Evolutionary conservation across 2,329 filamentous ascomycete genomes (phyloP).

Genomic region (Chaetomium sp.): DNA sequence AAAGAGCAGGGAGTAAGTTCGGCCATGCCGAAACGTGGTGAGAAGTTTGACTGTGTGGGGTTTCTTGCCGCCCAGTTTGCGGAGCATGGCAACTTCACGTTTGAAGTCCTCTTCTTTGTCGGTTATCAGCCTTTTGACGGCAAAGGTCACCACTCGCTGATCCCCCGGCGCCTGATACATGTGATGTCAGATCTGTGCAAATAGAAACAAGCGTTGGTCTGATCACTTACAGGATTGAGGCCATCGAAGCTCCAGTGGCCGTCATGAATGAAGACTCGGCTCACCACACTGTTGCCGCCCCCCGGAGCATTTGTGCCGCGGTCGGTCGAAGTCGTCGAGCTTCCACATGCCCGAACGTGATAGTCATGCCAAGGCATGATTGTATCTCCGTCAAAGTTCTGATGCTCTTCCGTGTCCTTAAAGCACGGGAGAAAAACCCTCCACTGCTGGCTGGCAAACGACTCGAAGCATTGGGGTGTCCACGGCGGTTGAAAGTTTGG

Average conservation of each 20-base stretch:
- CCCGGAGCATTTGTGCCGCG: not conserved
- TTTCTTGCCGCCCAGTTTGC: not conserved
- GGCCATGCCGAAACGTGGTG: not conserved
- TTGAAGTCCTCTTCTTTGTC: not conserved
- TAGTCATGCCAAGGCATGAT: not conserved
- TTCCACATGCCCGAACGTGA: not conserved
- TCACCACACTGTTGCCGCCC: not conserved
- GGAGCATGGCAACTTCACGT: not conserved
- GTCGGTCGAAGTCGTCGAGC: not conserved
- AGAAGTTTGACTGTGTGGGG: not conserved
- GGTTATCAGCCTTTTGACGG: not conserved
- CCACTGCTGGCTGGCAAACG: not conserved
- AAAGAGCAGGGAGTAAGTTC: not conserved
- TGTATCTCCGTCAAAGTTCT: not conserved
- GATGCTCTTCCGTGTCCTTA: not conserved
- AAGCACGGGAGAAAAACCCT: conserved; percentile 1
- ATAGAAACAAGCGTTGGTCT: no score
- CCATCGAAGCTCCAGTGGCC: not conserved
- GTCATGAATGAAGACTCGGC: not conserved
- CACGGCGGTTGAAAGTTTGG: no score
- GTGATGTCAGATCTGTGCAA: no score
- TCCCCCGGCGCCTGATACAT: no score
- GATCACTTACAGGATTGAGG: no score
- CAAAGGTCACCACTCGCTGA: not conserved
- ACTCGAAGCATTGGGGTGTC: no score